A percentile compares a stretch with the other conserved stretches of the same genome.
Conservation (phyloP, 176 grass and related monocot species). For the Microstegium vimineum region DNA sequence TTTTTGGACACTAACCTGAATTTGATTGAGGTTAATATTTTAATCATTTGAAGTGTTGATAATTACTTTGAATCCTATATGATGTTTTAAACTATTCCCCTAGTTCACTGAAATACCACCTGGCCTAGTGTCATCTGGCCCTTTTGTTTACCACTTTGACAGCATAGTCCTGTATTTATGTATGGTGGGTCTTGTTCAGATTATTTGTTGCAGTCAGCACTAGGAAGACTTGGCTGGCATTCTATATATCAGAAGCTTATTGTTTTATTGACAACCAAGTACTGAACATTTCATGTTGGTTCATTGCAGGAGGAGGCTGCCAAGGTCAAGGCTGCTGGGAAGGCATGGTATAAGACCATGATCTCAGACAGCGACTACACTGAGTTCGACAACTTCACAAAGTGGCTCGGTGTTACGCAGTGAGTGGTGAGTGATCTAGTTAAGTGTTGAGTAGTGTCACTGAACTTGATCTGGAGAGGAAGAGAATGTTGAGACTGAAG, state of each 20-base stretch:
- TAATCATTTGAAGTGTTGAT: too few species aligned
- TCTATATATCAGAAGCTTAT: not conserved
- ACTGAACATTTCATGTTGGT: not conserved
- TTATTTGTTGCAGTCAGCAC: too few species aligned
- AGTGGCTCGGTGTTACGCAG: slow-evolving; percentile 80
- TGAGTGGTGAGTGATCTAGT: slow-evolving; percentile 18
- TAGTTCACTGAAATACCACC: too few species aligned
- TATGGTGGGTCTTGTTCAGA: too few species aligned
- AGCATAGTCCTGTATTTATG: too few species aligned
- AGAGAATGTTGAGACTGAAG: slow-evolving; percentile 7
- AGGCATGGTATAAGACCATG: slow-evolving; percentile 88
- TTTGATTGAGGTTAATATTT: too few species aligned
- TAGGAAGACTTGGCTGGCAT: too few species aligned
- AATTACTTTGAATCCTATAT: too few species aligned
- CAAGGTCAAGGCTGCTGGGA: slow-evolving; percentile 55
- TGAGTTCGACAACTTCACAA: slow-evolving; percentile 73
- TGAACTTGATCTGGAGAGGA: not conserved
- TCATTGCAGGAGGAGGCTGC: slow-evolving; percentile 39
- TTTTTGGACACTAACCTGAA: too few species aligned
- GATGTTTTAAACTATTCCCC: too few species aligned
- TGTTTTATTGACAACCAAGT: not conserved
- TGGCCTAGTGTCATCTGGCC: too few species aligned
- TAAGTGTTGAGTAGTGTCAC: slow-evolving; percentile 36
- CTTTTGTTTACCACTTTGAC: too few species aligned
- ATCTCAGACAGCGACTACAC: slow-evolving; percentile 77